Conservation (phyloP, 2,329 filamentous ascomycete species). For the Pyrenochaeta sp. region DNA sequence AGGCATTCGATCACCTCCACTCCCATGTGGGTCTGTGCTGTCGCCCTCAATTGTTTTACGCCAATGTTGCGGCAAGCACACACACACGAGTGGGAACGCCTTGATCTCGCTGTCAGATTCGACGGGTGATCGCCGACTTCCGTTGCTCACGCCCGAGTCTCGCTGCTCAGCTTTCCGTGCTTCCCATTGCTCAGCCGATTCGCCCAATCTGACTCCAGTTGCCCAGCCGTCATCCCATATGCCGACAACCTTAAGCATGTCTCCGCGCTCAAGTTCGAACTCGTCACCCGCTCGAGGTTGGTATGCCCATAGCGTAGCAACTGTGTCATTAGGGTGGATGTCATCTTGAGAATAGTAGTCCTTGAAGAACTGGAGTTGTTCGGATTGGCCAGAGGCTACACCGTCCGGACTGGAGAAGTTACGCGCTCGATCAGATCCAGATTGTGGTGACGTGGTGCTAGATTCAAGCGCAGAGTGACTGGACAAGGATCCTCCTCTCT, state of each 20-base stretch:
- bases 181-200: constrained; percentile 90
- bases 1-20: constrained; percentile 44
- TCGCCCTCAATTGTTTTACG: constrained; percentile 95
- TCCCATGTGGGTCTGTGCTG: constrained; percentile 41
- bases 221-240: constrained; percentile 99
- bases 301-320: constrained; percentile 95
- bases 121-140: constrained; percentile 57
- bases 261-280: constrained; percentile 89
- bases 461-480: constrained; percentile 77
- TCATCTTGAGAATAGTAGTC: constrained; percentile 99
- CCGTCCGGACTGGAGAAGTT: constrained; percentile 85
- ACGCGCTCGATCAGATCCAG: constrained; percentile 57
- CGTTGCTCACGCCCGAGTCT: constrained; percentile 92
- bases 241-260: constrained; percentile 97
- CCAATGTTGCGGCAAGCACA: constrained; percentile 96
- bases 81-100: constrained; percentile 95
- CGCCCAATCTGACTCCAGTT: constrained; percentile 83
- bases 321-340: constrained; percentile 88
- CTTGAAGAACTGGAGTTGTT: constrained; percentile 95
- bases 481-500: constrained; percentile 87
- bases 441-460: constrained; percentile 74
- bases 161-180: constrained; percentile 76
- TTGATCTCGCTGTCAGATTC: constrained; percentile 80
- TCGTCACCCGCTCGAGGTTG: constrained; percentile 93
- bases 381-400: constrained; percentile 86